Evolutionary conservation across 345 rosid genomes (phyloP).

Genomic region (Hibiscus syriacus): DNA sequence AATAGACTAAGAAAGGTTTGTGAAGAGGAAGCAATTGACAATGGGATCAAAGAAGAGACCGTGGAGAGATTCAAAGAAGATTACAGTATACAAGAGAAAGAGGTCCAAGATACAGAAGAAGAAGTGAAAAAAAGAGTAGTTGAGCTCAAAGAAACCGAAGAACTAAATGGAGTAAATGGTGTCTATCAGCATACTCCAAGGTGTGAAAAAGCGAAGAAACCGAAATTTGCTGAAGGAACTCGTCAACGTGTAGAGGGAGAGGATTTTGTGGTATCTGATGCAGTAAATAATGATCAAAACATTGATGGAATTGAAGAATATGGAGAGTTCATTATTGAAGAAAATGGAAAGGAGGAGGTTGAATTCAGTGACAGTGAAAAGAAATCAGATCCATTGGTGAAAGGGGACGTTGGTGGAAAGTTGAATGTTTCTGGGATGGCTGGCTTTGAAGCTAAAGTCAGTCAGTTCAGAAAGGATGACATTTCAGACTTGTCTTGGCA

Average conservation of each 20-base stretch:
- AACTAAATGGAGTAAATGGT: slow-evolving; percentile 22
- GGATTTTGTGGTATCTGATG: slow-evolving; percentile 10
- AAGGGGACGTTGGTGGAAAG: slow-evolving; percentile 12
- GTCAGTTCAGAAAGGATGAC: slow-evolving; percentile 14
- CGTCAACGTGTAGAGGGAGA: slow-evolving; percentile 9
- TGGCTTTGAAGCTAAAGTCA: slow-evolving; percentile 14
- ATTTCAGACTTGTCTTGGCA: slow-evolving; percentile 5
- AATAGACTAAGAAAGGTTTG: slow-evolving; percentile 26
- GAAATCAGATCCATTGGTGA: slow-evolving; percentile 21
- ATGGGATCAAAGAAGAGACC: slow-evolving; percentile 11
- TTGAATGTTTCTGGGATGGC: slow-evolving; percentile 14
- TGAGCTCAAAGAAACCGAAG: slow-evolving; percentile 34
- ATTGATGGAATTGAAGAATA: slow-evolving; percentile 19
- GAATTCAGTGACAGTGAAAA: slow-evolving; percentile 20
- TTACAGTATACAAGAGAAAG: slow-evolving; percentile 12
- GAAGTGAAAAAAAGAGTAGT: slow-evolving; percentile 34
- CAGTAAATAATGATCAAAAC: slow-evolving; percentile 20
- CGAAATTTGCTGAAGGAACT: slow-evolving; percentile 15
- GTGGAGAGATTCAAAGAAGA: slow-evolving; percentile 18
- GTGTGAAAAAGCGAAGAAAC: slow-evolving; percentile 15
- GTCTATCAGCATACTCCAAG: slow-evolving; percentile 15
- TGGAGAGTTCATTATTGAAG: slow-evolving; percentile 20
- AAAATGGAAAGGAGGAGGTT: slow-evolving; percentile 17
- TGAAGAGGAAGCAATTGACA: slow-evolving; percentile 17
- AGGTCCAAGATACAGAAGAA: slow-evolving; percentile 27